Evolutionary conservation across 768 basidiomycete genomes (phyloP).

Genomic region (Flagelloscypha sp.): DNA sequence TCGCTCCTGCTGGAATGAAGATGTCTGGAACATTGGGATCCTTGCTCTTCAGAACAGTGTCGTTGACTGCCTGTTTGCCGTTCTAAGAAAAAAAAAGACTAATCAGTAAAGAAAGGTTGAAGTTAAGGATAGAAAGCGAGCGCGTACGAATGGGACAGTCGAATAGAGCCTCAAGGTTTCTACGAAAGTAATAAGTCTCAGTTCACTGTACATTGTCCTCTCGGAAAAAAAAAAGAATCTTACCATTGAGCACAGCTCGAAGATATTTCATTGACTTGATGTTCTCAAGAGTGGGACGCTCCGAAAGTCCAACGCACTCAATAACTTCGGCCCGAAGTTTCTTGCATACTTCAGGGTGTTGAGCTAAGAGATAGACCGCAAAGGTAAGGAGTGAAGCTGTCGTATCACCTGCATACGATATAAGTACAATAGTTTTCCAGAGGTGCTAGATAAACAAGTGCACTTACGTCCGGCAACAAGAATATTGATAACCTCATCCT

Average conservation of each 20-base stretch:
- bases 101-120: no score
- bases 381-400: slow-evolving; percentile 38
- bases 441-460: neutral
- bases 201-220: neutral
- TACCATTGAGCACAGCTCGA: slow-evolving; percentile 36
- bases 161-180: slow-evolving; percentile 9
- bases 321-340: slow-evolving; percentile 37
- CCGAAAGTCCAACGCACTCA: slow-evolving; percentile 23
- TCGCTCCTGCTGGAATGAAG: no score
- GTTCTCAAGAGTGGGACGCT: slow-evolving; percentile 31
- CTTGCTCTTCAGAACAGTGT: no score
- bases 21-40: no score
- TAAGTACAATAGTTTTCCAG: neutral
- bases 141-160: slow-evolving; percentile 1
- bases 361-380: slow-evolving; percentile 36
- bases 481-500: slow-evolving; percentile 35
- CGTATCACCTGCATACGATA: slow-evolving; percentile 10
- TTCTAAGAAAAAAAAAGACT: no score
- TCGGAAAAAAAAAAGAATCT: slow-evolving; percentile 1
- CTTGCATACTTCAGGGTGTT: slow-evolving; percentile 32
- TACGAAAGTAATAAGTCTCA: neutral
- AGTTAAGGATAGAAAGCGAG: no score
- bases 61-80: no score
- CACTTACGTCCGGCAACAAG: slow-evolving; percentile 33
- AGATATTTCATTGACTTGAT: slow-evolving; percentile 36